These are phyloP conservation scores for Fusarium sp. DNA, from an alignment of 2,329 filamentous ascomycete species.

Conservation along the genomic window DNA sequence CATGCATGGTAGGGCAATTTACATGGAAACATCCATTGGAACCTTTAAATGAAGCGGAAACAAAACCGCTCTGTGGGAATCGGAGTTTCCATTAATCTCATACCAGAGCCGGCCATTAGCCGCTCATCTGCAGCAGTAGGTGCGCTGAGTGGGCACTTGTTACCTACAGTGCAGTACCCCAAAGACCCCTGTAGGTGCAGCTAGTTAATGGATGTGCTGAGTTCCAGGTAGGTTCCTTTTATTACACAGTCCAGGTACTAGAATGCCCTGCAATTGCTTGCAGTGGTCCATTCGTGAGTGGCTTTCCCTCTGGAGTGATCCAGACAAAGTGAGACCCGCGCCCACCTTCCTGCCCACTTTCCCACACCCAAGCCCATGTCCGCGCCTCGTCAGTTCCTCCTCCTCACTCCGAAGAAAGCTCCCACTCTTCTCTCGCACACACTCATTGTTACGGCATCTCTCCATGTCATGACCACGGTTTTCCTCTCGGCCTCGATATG, in stretches of 20 bases:
- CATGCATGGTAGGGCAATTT: slow-evolving; percentile 24
- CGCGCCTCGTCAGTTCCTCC: slow-evolving; percentile 19
- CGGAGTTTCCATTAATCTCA: neutral
- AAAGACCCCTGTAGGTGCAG: slow-evolving; percentile 28
- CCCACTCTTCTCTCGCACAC: slow-evolving; percentile 48
- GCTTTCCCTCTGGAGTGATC: slow-evolving; percentile 18
- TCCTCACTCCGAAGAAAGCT: slow-evolving; percentile 39
- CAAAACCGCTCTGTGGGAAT: slow-evolving; percentile 24
- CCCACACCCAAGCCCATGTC: slow-evolving; percentile 24
- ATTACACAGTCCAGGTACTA: slow-evolving; percentile 14
- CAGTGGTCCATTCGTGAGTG: slow-evolving; percentile 16
- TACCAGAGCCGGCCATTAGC: slow-evolving; percentile 15
- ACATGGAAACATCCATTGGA: slow-evolving; percentile 27
- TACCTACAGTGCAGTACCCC: neutral
- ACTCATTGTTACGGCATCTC: slow-evolving; percentile 30
- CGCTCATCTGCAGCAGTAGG: slow-evolving; percentile 3
- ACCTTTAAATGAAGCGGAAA: slow-evolving; percentile 28
- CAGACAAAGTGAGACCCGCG: slow-evolving; percentile 18
- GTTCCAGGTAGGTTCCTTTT: too few relatives aligned
- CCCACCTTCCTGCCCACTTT: slow-evolving; percentile 44
- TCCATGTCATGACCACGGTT: slow-evolving; percentile 44
- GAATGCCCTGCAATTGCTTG: slow-evolving; percentile 23
- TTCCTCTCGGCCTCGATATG: slow-evolving; percentile 45
- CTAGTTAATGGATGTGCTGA: slow-evolving; percentile 15
- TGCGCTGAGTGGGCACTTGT: slow-evolving; percentile 12